These are phyloP conservation scores for Thermothielavioides terrestris DNA, from an alignment of 495 filamentous ascomycete species.

Conservation along the genomic window DNA sequence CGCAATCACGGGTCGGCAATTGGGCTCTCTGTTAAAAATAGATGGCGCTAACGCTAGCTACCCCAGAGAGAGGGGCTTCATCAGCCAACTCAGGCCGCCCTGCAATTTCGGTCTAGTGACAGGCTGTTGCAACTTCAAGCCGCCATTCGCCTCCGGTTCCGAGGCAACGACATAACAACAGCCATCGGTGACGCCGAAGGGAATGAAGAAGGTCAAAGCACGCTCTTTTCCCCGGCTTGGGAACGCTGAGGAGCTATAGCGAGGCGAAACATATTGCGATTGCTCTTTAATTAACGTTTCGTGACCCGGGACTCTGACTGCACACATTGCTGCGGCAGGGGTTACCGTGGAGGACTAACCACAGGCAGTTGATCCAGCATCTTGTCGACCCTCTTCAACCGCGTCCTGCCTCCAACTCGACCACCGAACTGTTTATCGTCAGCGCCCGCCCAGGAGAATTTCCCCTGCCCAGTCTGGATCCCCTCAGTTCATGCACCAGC, in stretches of 20 bases:
- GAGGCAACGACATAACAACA: not conserved
- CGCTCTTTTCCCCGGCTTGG: not conserved
- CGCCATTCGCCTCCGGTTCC: not conserved
- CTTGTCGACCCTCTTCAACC: not conserved
- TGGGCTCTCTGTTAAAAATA: not conserved
- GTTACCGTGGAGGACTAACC: too few relatives aligned
- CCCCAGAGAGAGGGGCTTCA: not conserved
- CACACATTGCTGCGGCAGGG: too few relatives aligned
- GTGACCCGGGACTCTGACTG: too few relatives aligned
- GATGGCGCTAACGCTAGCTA: not conserved
- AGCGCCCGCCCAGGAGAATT: not conserved
- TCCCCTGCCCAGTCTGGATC: not conserved
- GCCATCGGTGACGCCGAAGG: constrained; percentile 2
- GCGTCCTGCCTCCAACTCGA: constrained; percentile 5
- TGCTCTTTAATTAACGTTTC: too few relatives aligned
- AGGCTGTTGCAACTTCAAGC: not conserved
- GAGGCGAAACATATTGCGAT: too few relatives aligned
- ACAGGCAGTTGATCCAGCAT: too few relatives aligned
- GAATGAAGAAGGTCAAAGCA: not conserved
- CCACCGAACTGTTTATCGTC: constrained; percentile 10
- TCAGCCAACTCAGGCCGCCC: not conserved
- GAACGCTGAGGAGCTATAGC: too few relatives aligned
- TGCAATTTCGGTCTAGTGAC: constrained; percentile 7
- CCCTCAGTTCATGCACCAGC: constrained; percentile 8
- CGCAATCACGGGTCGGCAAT: too few relatives aligned